Evolutionary conservation across 83 land plant species (phyloP).

Genomic region (Picea engelmannii): DNA sequence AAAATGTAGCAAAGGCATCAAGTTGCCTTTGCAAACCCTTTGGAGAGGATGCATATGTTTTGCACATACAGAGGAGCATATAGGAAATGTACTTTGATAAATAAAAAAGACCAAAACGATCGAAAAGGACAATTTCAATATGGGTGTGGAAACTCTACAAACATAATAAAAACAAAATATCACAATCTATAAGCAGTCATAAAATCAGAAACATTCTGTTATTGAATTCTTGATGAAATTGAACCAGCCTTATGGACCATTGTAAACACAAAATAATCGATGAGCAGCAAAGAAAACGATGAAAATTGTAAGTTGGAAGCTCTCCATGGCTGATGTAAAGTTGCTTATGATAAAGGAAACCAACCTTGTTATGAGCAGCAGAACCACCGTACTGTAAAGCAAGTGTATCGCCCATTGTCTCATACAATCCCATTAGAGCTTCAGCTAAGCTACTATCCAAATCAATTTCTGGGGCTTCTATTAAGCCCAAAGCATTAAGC

Average conservation of each 20-base stretch:
- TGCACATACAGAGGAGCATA: too few relatives aligned
- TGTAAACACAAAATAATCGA: not conserved
- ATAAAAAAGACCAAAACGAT: too few relatives aligned
- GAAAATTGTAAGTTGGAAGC: too few relatives aligned
- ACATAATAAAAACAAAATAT: not conserved
- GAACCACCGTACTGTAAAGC: constrained; percentile 96
- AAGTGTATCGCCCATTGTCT: constrained; percentile 93
- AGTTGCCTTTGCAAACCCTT: too few relatives aligned
- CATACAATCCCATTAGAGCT: constrained; percentile 81
- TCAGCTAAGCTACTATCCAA: constrained; percentile 69
- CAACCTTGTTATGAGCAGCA: constrained; percentile 90
- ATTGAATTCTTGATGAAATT: not conserved
- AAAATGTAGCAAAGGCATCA: too few relatives aligned
- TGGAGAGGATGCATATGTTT: too few relatives aligned
- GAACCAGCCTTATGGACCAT: not conserved
- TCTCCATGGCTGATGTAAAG: too few relatives aligned
- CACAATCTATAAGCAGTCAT: not conserved
- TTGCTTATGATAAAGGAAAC: too few relatives aligned
- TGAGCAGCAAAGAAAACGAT: not conserved
- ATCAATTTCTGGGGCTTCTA: constrained; percentile 43
- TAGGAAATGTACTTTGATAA: too few relatives aligned
- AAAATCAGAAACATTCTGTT: not conserved
- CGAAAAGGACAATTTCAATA: not conserved
- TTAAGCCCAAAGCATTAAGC: constrained; percentile 70
- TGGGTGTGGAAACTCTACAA: not conserved